Evolutionary conservation across 1,139 yeast genomes (phyloP).

Genomic region (Geotrichum reessii): DNA sequence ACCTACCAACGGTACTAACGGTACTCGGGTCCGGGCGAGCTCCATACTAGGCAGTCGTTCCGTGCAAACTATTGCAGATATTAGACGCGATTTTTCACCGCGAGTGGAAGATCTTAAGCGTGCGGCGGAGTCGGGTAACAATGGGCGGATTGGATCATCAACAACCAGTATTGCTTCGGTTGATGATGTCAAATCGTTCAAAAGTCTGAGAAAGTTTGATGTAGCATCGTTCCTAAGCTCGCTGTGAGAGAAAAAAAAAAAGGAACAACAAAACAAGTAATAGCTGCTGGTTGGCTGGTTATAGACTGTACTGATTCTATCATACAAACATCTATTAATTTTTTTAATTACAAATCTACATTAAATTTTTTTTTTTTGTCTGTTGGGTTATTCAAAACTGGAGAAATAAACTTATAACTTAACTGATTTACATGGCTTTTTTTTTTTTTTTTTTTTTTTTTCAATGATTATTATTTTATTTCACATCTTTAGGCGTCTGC

Average conservation of each 20-base stretch:
- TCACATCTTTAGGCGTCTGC: not conserved
- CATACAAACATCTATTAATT: not conserved
- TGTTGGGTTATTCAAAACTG: too few relatives aligned
- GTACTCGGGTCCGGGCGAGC: not conserved
- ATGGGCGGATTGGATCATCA: not conserved
- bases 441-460: too few relatives aligned
- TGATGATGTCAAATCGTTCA: not conserved
- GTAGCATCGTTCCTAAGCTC: not conserved
- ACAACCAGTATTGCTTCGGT: not conserved
- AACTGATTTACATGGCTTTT: too few relatives aligned
- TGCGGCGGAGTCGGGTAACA: slow-evolving; percentile 21
- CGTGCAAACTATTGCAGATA: slow-evolving; percentile 9
- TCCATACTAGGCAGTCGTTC: slow-evolving; percentile 9
- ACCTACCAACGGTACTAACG: not conserved
- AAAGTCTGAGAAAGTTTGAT: not conserved
- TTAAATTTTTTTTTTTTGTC: not conserved
- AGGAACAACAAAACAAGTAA: not conserved
- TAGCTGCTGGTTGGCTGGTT: not conserved
- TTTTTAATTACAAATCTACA: not conserved
- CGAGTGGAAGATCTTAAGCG: slow-evolving; percentile 27
- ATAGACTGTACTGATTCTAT: not conserved
- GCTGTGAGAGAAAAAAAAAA: not conserved
- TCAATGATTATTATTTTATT: not conserved
- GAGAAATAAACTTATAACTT: too few relatives aligned
- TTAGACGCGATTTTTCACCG: slow-evolving; percentile 20